Evolutionary conservation across 1,284 basidiomycete species (phyloP).

Genomic region (Naganishia liquefaciens): DNA sequence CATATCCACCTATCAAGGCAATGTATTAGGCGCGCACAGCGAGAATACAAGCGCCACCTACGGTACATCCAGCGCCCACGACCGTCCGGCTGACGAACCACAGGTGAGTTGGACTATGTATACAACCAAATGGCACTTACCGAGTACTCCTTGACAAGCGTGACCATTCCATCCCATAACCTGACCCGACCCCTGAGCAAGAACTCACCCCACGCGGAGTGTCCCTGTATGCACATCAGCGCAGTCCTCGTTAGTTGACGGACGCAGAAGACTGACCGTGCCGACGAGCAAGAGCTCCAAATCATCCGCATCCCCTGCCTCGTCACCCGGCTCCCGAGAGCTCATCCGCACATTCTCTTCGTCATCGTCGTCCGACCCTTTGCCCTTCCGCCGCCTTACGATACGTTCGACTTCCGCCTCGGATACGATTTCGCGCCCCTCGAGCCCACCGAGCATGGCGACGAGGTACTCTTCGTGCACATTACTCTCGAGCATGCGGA

Average conservation of each 20-base stretch:
- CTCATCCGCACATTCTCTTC: conserved; percentile 42
- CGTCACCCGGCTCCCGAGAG: conserved; percentile 21
- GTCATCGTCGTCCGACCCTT: conserved; percentile 26
- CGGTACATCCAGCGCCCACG: conserved; percentile 59
- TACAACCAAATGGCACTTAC: conserved; percentile 40
- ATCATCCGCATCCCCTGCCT: conserved; percentile 36
- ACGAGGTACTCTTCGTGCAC: conserved; percentile 35
- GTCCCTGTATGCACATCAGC: conserved; percentile 45
- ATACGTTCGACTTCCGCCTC: conserved; percentile 29
- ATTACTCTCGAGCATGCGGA: conserved; percentile 38
- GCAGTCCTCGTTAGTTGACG: no score
- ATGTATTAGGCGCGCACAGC: conserved; percentile 44
- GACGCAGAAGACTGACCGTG: conserved; percentile 39
- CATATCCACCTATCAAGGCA: conserved; percentile 48
- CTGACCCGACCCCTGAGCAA: conserved; percentile 56
- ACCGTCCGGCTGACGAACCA: conserved; percentile 49
- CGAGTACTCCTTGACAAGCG: conserved; percentile 58
- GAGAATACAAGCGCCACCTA: conserved; percentile 43
- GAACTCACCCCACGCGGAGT: conserved; percentile 59
- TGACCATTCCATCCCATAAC: conserved; percentile 59
- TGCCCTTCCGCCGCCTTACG: conserved; percentile 7
- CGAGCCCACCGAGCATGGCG: conserved; percentile 47
- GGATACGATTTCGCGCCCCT: conserved; percentile 48
- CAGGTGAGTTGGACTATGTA: neutral
- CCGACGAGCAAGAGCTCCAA: conserved; percentile 56